Evolutionary conservation across 1,139 yeast species (phyloP).

Genomic region (Blastobotrys arbuscula): DNA sequence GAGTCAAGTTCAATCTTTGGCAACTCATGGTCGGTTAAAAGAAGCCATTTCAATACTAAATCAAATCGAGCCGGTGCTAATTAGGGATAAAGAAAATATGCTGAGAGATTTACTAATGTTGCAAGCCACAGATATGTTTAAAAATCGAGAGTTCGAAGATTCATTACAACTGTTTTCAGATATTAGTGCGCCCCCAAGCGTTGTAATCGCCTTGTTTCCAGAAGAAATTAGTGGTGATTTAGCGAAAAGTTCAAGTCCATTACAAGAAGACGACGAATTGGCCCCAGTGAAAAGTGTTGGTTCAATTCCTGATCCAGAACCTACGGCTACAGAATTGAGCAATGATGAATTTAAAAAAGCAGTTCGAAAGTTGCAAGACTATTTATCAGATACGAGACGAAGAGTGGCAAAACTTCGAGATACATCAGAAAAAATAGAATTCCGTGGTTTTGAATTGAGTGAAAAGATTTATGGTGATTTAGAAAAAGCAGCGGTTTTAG

Average conservation of each 20-base stretch:
- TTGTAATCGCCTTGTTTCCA: conserved; percentile 46
- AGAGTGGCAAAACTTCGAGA: conserved; percentile 33
- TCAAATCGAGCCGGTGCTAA: conserved; percentile 33
- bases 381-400: conserved; percentile 47
- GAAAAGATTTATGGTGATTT: conserved; percentile 32
- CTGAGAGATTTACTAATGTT: conserved; percentile 43
- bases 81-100: conserved; percentile 33
- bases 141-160: conserved; percentile 31
- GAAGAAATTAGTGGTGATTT: conserved; percentile 27
- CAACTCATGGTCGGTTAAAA: conserved; percentile 21
- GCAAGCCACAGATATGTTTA: conserved; percentile 38
- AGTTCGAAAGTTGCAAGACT: conserved; percentile 50
- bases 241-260: neutral
- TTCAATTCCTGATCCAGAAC: conserved; percentile 1
- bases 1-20: conserved; percentile 31
- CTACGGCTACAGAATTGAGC: conserved; percentile 16
- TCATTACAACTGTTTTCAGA: conserved; percentile 46
- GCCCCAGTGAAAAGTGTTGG: neutral
- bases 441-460: conserved; percentile 27
- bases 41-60: conserved; percentile 43
- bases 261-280: neutral
- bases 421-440: conserved; percentile 22
- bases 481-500: conserved; percentile 42
- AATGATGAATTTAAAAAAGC: conserved; percentile 34
- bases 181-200: conserved; percentile 53